These are phyloP conservation scores for Dactylellina cionopaga DNA, from an alignment of 2,329 filamentous ascomycete genomes.

Conservation along the genomic window DNA sequence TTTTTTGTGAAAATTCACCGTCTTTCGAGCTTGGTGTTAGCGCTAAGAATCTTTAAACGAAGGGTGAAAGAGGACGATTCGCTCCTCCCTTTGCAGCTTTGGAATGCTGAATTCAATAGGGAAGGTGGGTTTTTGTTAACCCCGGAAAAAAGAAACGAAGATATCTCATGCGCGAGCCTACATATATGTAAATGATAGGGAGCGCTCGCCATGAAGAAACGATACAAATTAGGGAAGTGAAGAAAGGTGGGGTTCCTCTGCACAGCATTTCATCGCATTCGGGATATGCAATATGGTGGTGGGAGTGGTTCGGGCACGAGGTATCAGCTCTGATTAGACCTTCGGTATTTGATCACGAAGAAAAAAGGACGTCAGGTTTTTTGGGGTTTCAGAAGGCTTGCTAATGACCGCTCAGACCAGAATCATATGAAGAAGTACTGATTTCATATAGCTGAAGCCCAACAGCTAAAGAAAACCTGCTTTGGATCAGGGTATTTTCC, in stretches of 20 bases:
- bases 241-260: constrained; percentile 11
- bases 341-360: constrained; percentile 6
- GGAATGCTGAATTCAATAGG: constrained; percentile 5
- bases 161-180: too few species aligned
- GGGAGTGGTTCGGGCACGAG: too few species aligned
- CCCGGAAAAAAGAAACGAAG: constrained; percentile 27
- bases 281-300: neutral
- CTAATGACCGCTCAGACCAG: neutral
- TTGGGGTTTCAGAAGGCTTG: constrained; percentile 2
- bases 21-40: neutral
- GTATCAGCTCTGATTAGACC: neutral
- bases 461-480: neutral
- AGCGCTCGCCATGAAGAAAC: neutral
- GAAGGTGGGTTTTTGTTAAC: neutral
- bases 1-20: constrained; percentile 5
- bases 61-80: neutral
- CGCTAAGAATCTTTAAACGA: constrained; percentile 2
- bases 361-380: too few species aligned
- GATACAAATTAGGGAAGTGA: neutral
- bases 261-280: too few species aligned
- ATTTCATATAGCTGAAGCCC: too few species aligned
- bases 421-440: too few species aligned
- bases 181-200: too few species aligned
- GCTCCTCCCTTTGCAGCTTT: neutral
- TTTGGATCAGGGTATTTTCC: neutral